Conservation (phyloP, 2,329 filamentous ascomycete species). For the Lachnellula arida region DNA sequence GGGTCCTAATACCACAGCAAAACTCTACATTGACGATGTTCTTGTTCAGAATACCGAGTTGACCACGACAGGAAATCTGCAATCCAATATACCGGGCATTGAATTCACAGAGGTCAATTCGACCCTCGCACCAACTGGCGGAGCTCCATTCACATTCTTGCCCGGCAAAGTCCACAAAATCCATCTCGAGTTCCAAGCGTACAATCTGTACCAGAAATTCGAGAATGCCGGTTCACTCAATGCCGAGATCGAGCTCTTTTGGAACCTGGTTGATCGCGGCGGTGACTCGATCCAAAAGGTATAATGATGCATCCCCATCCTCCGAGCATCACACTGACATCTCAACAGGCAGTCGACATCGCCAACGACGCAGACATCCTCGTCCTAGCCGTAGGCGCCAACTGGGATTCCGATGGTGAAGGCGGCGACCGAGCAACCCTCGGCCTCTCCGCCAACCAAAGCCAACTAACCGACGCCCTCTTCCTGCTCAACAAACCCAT, state of each 20-base stretch:
- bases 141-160: constrained; percentile 36
- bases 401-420: constrained; percentile 44
- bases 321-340: constrained; percentile 23
- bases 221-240: constrained; percentile 39
- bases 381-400: constrained; percentile 37
- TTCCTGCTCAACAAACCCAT: constrained; percentile 38
- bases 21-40: constrained; percentile 34
- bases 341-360: constrained; percentile 33
- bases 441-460: constrained; percentile 35
- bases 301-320: too few relatives aligned
- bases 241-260: constrained; percentile 40
- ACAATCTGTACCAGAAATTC: constrained; percentile 36
- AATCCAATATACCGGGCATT: constrained; percentile 38
- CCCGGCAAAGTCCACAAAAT: constrained; percentile 33
- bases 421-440: constrained; percentile 38
- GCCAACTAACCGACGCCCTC: constrained; percentile 34
- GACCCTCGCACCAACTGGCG: constrained; percentile 35
- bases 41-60: constrained; percentile 30
- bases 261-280: constrained; percentile 37
- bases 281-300: too few relatives aligned
- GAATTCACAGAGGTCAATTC: constrained; percentile 35
- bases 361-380: constrained; percentile 36
- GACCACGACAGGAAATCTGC: constrained; percentile 31
- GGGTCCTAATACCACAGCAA: constrained; percentile 37
- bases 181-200: constrained; percentile 40